Percentiles rank a stretch among this genome's conserved stretches.
Evolutionary conservation across 495 filamentous ascomycete genomes (phyloP).

Genomic region (Cercophora samala): DNA sequence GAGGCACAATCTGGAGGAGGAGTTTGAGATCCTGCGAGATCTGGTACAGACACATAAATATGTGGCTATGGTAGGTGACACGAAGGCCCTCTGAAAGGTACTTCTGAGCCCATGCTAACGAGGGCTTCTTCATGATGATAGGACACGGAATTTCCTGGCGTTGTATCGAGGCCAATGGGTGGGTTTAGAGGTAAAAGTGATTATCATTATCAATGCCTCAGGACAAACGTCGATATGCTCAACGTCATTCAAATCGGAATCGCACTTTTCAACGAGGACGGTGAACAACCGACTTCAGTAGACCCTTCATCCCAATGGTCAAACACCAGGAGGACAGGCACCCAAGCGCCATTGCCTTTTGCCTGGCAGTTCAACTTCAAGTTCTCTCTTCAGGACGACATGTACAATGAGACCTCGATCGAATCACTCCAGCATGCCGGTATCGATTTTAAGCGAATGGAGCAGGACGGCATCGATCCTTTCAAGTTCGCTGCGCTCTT

Average conservation of each 20-base stretch:
- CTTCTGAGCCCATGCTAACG: constrained; percentile 12
- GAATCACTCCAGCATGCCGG: constrained; percentile 81
- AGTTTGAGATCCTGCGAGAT: constrained; percentile 75
- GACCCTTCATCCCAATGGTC: constrained; percentile 53
- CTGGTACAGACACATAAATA: constrained; percentile 88
- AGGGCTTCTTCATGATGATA: constrained; percentile 37
- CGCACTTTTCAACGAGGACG: constrained; percentile 82
- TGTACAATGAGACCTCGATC: constrained; percentile 93
- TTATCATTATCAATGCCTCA: constrained; percentile 97
- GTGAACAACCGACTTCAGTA: constrained; percentile 73
- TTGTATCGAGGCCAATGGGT: constrained; percentile 92
- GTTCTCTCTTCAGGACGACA: constrained; percentile 88
- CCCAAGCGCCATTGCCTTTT: constrained; percentile 66
- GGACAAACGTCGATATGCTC: constrained; percentile 93
- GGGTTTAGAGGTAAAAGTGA: constrained; percentile 89
- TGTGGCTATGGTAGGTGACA: constrained; percentile 84
- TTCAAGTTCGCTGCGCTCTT: constrained; percentile 82
- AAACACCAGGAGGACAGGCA: constrained; percentile 44
- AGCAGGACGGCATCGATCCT: constrained; percentile 87
- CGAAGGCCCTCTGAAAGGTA: background rate
- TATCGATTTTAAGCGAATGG: constrained; percentile 78
- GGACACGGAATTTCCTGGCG: constrained; percentile 97
- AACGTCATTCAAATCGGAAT: constrained; percentile 97
- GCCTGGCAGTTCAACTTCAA: constrained; percentile 99
- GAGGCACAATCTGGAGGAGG: constrained; percentile 84